phyloP scores from a whole-genome alignment of 1,284 basidiomycete genomes.

The Boletus subluridellus region DNA sequence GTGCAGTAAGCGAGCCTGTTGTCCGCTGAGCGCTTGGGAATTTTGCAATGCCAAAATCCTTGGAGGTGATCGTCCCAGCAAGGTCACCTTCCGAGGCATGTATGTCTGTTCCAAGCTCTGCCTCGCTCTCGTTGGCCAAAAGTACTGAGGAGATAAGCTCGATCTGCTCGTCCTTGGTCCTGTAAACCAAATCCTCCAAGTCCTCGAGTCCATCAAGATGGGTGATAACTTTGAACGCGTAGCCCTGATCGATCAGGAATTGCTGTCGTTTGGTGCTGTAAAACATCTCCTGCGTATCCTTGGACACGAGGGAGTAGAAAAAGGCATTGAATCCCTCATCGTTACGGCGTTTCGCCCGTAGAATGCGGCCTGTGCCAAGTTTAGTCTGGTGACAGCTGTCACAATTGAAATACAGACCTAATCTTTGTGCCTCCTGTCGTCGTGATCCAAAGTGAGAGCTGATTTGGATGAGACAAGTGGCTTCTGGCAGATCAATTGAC shows the following conservation, averaged over 20 bases:
- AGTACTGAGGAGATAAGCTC: conserved; percentile 91
- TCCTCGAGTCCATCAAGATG: conserved; percentile 90
- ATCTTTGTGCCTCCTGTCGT: conserved; percentile 94
- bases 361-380: conserved; percentile 69
- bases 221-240: conserved; percentile 99
- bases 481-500: conserved; percentile 98
- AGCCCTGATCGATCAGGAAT: conserved; percentile 98
- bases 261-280: conserved; percentile 99
- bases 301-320: conserved; percentile 98
- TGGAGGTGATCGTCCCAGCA: conserved; percentile 74
- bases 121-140: conserved; percentile 87
- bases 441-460: conserved; percentile 99
- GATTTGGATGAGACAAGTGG: conserved; percentile 98
- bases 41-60: conserved; percentile 61
- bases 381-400: conserved; percentile 20
- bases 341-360: conserved; percentile 95
- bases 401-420: conserved; percentile 53
- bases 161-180: conserved; percentile 89
- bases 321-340: conserved; percentile 99
- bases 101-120: conserved; percentile 84
- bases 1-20: conserved; percentile 77
- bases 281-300: conserved; percentile 99
- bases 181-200: conserved; percentile 89
- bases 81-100: conserved; percentile 74
- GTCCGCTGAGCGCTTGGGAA: conserved; percentile 77